A percentile compares a stretch with the other conserved stretches of the same genome.
phyloP scores from a whole-genome alignment of 2,329 filamentous ascomycete genomes.

The Aspergillus pseudoviridinutans region DNA sequence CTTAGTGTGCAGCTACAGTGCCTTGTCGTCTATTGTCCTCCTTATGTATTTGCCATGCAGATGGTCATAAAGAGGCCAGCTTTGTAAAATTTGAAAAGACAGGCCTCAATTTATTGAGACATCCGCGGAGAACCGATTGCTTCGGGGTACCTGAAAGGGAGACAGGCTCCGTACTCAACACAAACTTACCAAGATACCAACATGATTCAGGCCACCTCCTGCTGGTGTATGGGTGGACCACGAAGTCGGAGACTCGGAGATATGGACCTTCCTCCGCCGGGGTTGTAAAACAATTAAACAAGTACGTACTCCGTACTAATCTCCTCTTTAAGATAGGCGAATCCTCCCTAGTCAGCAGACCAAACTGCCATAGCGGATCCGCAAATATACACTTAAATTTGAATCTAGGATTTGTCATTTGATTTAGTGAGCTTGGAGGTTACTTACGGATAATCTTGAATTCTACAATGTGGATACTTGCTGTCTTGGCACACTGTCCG shows the following conservation, averaged over 20 bases:
- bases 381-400: neutral
- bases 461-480: neutral
- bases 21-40: neutral
- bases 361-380: neutral
- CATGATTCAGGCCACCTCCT: neutral
- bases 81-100: neutral
- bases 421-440: neutral
- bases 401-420: neutral
- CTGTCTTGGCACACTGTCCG: neutral
- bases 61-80: neutral
- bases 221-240: neutral
- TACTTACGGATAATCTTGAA: neutral
- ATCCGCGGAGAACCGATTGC: neutral
- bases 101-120: neutral
- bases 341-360: neutral
- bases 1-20: neutral
- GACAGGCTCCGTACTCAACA: neutral
- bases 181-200: neutral
- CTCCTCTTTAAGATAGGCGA: neutral
- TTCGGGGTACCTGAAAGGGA: neutral
- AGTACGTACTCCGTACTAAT: neutral
- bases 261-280: neutral
- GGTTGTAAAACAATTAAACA: neutral
- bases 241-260: neutral
- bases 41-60: slow-evolving; percentile 2